Evolutionary conservation across 2,329 filamentous ascomycete species (phyloP), one percentile per base, ranked within the genome.

Genomic region (Aspergillus pseudoviridinutans): DNA sequence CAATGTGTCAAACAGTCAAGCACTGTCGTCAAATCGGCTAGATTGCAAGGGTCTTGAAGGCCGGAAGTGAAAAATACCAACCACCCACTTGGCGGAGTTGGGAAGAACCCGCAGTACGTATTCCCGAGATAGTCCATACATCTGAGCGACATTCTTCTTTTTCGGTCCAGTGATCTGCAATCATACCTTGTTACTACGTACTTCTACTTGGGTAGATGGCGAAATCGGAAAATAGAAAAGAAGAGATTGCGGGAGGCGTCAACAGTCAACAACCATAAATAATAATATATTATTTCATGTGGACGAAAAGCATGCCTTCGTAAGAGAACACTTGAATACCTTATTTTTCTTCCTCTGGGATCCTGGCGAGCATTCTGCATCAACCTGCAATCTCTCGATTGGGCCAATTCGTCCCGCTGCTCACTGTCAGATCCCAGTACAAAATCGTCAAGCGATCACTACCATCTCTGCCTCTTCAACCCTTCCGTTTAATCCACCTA

Each of bases 91-190:
- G 35, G 24, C 29, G n/a, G 41, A 28, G 38, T 28, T 44, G 55
- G 49, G 14, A 14, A 51, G 49, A 49, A n/a, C 47, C 47, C 47
- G 28, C 14, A 28, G 47, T 28, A 49, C 22, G 47, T 49, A 49
- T 28, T 49, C 47, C 14, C 46, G 53, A 41, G 24, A 51, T 50
- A 52, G 57, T 47, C 59, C 49, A 53, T 53, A 46, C 17, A 44
- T 57, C 57, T 53, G 46, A 29, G 44, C 47, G 50, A 57, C 59
- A 61, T 61, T 58, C 55, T 53, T 63, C 41, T 53, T 50, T 35
- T 61, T 58, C 51, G 41, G 58, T 58, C 50, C 55, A 28, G 32
- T 54, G 62, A 64, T 64, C 63, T 57, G 51, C 58, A 58, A 41
- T 9, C 56, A 55, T 35, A 35, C 51, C 50, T 24, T 12, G 29